These are phyloP conservation scores for Ottelia alismoides DNA, from an alignment of 106 monocot species.

Conservation along the genomic window DNA sequence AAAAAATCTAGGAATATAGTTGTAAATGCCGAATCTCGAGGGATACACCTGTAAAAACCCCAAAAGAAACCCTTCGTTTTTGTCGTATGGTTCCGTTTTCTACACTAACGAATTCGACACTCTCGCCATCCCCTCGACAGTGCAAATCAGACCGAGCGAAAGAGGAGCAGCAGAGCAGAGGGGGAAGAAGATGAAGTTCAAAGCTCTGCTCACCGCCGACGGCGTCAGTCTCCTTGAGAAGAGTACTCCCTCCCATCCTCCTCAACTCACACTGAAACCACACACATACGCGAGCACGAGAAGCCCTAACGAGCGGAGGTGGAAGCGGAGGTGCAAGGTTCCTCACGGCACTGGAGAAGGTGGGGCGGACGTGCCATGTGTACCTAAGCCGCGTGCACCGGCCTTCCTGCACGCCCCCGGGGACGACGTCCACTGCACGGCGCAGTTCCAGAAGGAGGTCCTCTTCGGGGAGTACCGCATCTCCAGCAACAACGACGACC, in stretches of 20 bases:
- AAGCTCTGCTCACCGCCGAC: conserved; percentile 75
- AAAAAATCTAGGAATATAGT: too few relatives aligned
- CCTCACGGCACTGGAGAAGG: conserved; percentile 81
- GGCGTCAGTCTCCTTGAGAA: conserved; percentile 90
- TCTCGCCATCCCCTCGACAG: too few relatives aligned
- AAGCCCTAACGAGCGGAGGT: not conserved
- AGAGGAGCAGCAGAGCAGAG: not conserved
- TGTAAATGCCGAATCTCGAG: too few relatives aligned
- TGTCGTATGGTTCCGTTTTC: too few relatives aligned
- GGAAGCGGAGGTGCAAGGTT: conserved; percentile 66
- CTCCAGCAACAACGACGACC: conserved; percentile 71
- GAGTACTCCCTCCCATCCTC: not conserved
- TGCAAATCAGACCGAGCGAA: too few relatives aligned
- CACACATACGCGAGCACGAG: conserved; percentile 8
- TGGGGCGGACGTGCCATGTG: conserved; percentile 69
- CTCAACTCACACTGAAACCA: not conserved
- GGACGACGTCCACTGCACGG: conserved; percentile 72
- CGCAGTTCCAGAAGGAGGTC: conserved; percentile 65
- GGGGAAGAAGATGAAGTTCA: conserved; percentile 73
- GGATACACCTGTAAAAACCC: too few relatives aligned
- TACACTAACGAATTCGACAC: too few relatives aligned
- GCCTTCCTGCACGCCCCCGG: conserved; percentile 92
- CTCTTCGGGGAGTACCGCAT: conserved; percentile 84
- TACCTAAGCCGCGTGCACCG: conserved; percentile 70
- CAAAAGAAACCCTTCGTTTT: too few relatives aligned